Evolutionary conservation across 805 yeast species (phyloP).

Genomic region (Soucietia sequanensis): DNA sequence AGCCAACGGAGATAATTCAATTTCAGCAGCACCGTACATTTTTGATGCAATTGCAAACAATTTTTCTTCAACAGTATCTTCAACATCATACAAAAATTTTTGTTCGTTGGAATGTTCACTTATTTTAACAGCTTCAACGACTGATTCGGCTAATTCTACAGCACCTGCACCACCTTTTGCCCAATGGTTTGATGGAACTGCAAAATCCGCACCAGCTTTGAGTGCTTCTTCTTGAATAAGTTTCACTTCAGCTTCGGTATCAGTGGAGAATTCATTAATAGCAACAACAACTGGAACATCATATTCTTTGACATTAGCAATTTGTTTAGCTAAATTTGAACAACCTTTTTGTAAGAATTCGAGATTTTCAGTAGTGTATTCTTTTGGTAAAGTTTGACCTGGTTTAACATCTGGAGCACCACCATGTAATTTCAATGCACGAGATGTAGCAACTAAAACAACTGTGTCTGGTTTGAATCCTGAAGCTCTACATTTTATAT

Average conservation of each 20-base stretch:
- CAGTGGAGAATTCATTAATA: constrained; percentile 82
- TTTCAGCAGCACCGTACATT: constrained; percentile 90
- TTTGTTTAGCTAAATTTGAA: constrained; percentile 87
- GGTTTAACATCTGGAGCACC: constrained; percentile 98
- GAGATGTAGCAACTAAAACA: constrained; percentile 91
- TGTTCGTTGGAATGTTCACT: constrained; percentile 32
- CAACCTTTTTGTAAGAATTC: constrained; percentile 78
- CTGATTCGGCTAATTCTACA: constrained; percentile 76
- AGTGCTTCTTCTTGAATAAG: constrained; percentile 77
- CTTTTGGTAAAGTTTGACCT: constrained; percentile 82
- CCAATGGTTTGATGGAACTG: constrained; percentile 92
- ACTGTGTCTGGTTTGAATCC: constrained; percentile 87
- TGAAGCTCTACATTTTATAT: constrained; percentile 91
- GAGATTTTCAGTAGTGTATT: constrained; percentile 76
- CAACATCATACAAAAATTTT: constrained; percentile 64
- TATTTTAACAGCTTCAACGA: constrained; percentile 61
- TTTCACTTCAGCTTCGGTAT: constrained; percentile 75
- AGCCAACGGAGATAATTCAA: constrained; percentile 83
- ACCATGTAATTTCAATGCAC: constrained; percentile 96
- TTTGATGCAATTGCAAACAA: constrained; percentile 73
- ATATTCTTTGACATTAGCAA: constrained; percentile 76
- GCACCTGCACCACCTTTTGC: constrained; percentile 95
- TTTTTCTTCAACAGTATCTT: constrained; percentile 76
- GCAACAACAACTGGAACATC: constrained; percentile 95
- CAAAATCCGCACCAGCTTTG: constrained; percentile 91